phyloP scores from a whole-genome alignment of 202 grass and related monocot genomes.

The Elaeis oleifera region DNA sequence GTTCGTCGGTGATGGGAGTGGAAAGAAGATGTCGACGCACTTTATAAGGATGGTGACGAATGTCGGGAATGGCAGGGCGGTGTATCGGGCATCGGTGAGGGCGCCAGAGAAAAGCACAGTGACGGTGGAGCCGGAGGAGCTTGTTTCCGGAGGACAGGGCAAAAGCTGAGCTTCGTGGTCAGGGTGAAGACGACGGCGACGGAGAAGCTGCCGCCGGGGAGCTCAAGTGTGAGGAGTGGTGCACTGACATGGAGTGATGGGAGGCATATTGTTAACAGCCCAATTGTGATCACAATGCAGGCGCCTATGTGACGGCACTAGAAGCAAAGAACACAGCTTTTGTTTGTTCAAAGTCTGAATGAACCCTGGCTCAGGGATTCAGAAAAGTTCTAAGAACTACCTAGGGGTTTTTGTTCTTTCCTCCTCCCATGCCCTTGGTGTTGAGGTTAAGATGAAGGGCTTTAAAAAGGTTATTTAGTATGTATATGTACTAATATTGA shows the following conservation, averaged over 20 bases:
- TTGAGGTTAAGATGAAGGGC: too few species aligned
- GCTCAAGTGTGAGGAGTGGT: constrained; percentile 63
- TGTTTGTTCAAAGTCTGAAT: too few species aligned
- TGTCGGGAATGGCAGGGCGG: constrained; percentile 37
- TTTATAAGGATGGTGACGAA: constrained; percentile 83
- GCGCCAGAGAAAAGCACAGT: constrained; percentile 59
- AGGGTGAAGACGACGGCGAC: constrained; percentile 34
- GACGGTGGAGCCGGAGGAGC: constrained; percentile 47
- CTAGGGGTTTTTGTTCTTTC: too few species aligned
- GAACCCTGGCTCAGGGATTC: too few species aligned
- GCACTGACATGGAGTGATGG: constrained; percentile 62
- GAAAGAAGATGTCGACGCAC: constrained; percentile 38
- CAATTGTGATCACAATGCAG: constrained; percentile 68
- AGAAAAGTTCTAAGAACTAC: too few species aligned
- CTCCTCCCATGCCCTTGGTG: too few species aligned
- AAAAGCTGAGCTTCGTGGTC: constrained; percentile 75
- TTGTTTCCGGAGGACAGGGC: constrained; percentile 63
- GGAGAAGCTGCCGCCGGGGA: constrained; percentile 74
- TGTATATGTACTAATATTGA: too few species aligned
- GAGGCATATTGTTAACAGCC: constrained; percentile 44
- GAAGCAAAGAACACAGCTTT: too few species aligned
- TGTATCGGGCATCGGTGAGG: constrained; percentile 35
- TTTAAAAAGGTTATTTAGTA: too few species aligned
- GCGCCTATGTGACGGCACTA: constrained; percentile 29
- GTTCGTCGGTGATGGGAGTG: constrained; percentile 34